Evolutionary conservation across 345 rosid genomes (phyloP).

Genomic region (Diplotaxis tenuifolia): DNA sequence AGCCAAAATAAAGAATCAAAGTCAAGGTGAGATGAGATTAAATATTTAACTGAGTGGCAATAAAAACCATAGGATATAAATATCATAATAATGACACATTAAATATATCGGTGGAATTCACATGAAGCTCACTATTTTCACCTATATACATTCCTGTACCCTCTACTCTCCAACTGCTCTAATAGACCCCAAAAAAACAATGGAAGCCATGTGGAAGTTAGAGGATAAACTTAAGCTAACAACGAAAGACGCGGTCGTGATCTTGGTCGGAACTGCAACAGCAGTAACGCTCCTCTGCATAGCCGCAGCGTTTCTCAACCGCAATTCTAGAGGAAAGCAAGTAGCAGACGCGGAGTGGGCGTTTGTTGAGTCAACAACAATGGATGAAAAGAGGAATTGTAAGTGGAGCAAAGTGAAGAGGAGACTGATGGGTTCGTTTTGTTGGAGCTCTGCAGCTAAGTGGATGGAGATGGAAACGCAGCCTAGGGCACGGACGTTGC

Average conservation of each 20-base stretch:
- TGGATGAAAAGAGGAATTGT: slow-evolving; percentile 25
- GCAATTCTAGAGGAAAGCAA: slow-evolving; percentile 43
- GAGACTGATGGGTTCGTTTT: slow-evolving; percentile 49
- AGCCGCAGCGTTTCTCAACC: slow-evolving; percentile 35
- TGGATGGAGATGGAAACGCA: slow-evolving; percentile 45
- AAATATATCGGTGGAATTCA: slow-evolving; percentile 49
- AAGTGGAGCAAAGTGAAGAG: slow-evolving; percentile 48
- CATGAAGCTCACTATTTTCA: slow-evolving; percentile 43
- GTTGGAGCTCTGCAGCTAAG: slow-evolving; percentile 68
- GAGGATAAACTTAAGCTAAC: slow-evolving; percentile 68
- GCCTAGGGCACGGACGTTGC: slow-evolving; percentile 10
- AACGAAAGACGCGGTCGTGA: slow-evolving; percentile 46
- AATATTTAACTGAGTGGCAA: too few relatives aligned
- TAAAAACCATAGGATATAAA: background rate
- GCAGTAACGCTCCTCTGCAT: slow-evolving; percentile 49
- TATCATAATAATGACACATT: slow-evolving; percentile 16
- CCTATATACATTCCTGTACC: slow-evolving; percentile 20
- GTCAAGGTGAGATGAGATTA: too few relatives aligned
- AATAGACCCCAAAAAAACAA: slow-evolving; percentile 12
- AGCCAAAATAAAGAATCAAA: too few relatives aligned
- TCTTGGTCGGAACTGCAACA: slow-evolving; percentile 48
- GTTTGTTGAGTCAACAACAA: background rate
- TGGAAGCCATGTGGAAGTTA: slow-evolving; percentile 71
- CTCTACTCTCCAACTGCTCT: background rate
- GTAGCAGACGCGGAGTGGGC: slow-evolving; percentile 33